Evolutionary conservation across 163 green algal species (phyloP), one percentile per base, ranked within the genome.

Genomic region (Chlorella variabilis): DNA sequence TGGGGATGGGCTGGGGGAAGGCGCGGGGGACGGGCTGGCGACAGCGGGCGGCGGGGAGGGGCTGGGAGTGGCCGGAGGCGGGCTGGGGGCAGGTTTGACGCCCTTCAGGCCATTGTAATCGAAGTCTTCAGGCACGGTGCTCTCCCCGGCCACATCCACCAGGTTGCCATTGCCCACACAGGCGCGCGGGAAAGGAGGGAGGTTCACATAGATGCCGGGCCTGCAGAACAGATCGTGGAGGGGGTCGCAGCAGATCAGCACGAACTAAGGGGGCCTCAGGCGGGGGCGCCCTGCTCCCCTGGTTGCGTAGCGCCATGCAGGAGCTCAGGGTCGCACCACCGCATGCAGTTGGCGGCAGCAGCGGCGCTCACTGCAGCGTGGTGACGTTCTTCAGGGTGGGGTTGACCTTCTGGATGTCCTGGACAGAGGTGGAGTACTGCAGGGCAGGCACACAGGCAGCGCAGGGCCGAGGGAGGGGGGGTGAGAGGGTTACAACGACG

Each of bases 321-420:
- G 6, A n/a, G 23, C 54, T n/a, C n/a, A n/a, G n/a, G n/a, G n/a
- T n/a, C n/a, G n/a, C n/a, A n/a, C n/a, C n/a, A n/a, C n/a, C n/a
- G n/a, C n/a, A n/a, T n/a, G n/a, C n/a, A n/a, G 23, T n/a, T 29
- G 27, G 25, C 1, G 41, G 27, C 39, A 39, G 67, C 62, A 39
- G 21, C 36, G 20, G 4, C 68, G 42, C 73, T 80, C 73, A 80
- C 73, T 80, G 73, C 73, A 80, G 73, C 54, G 59, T 27, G n/a
- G 73, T 80, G 54, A 63, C 54, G 36, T 80, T 77, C 33, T 36
- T 68, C 27, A 80, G 56, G 5, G 41, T 20, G 38, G 73, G 73
- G 73, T 80, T 80, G 54, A 70, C 54, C 13, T 29, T 36, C 54
- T 68, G 59, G 27, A 80, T 39, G 36, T 39, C 56, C 33, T 39